phyloP scores from a whole-genome alignment of 2,329 filamentous ascomycete species.

The Fusarium sp. region DNA sequence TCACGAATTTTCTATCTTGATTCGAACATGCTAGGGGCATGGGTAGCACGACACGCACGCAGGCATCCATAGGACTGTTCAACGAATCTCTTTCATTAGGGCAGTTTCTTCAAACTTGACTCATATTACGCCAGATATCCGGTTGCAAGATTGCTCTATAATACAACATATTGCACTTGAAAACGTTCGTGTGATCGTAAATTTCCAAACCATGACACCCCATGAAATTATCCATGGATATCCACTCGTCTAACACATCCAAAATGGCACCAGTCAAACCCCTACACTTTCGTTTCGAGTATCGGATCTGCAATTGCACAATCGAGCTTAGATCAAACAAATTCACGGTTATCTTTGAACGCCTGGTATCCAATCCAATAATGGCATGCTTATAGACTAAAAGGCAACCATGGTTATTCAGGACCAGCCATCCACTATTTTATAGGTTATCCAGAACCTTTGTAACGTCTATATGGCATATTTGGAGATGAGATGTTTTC shows the following conservation, averaged over 20 bases:
- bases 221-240: neutral
- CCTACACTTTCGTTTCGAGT: constrained; percentile 5
- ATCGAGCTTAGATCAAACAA: constrained; percentile 1
- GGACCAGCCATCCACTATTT: neutral
- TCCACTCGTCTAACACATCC: neutral
- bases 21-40: neutral
- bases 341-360: constrained; percentile 19
- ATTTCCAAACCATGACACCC: neutral
- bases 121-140: neutral
- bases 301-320: neutral
- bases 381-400: neutral
- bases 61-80: neutral
- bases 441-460: neutral
- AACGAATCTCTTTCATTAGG: neutral
- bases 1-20: neutral
- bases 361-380: constrained; percentile 10
- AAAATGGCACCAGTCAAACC: neutral
- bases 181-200: neutral
- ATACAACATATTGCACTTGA: neutral
- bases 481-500: neutral
- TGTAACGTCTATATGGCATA: neutral
- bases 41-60: neutral
- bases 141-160: neutral
- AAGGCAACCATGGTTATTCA: neutral
- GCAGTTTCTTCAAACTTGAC: neutral